Evolutionary conservation across 257 asterid genomes (phyloP).

Genomic region (Apocynum venetum): DNA sequence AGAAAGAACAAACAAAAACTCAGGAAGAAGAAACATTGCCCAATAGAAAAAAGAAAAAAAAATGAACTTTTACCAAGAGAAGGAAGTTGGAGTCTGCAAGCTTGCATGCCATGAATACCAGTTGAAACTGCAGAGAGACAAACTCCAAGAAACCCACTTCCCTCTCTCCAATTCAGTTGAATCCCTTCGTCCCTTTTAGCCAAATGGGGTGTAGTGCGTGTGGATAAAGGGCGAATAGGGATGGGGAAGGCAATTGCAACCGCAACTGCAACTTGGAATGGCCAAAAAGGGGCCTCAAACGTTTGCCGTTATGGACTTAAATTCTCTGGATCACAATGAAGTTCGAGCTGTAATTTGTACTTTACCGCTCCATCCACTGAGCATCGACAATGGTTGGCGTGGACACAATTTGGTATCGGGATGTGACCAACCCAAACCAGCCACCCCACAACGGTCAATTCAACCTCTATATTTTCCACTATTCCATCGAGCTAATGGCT

Average conservation of each 20-base stretch:
- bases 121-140: not conserved
- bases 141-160: slow-evolving; percentile 8
- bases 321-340: not conserved
- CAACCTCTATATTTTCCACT: not conserved
- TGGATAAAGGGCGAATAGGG: slow-evolving; percentile 10
- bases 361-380: not conserved
- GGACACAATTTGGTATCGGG: slow-evolving; percentile 11
- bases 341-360: not conserved
- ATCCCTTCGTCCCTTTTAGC: not conserved
- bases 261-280: not conserved
- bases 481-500: not conserved
- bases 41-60: too few relatives aligned
- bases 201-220: not conserved
- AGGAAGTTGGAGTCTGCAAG: slow-evolving; percentile 56
- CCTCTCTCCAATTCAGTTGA: not conserved
- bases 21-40: not conserved
- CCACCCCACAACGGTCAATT: not conserved
- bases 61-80: slow-evolving; percentile 41
- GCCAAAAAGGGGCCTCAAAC: not conserved
- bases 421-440: slow-evolving; percentile 7
- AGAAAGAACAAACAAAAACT: not conserved
- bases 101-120: slow-evolving; percentile 55
- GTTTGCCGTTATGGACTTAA: not conserved
- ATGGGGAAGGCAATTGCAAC: not conserved
- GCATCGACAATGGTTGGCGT: not conserved